phyloP scores from a whole-genome alignment of 352 stramenopile species.

The Elongisporangium undulatum region DNA sequence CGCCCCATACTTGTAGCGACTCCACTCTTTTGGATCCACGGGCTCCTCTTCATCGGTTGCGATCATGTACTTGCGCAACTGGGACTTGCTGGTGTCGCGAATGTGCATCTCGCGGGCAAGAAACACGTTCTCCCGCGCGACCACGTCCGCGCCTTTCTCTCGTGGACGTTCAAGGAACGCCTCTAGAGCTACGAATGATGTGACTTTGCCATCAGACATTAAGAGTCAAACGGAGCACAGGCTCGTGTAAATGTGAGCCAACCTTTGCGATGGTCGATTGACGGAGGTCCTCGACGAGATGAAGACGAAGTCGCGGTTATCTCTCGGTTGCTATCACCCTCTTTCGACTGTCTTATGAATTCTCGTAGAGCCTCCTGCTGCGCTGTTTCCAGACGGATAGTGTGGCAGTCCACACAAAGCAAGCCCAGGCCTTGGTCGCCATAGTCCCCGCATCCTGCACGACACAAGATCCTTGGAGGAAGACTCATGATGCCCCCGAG shows the following conservation, averaged over 20 bases:
- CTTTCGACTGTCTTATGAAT: constrained; percentile 16
- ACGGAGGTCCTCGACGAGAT: constrained; percentile 27
- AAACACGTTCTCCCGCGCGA: constrained; percentile 48
- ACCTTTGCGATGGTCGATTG: constrained; percentile 55
- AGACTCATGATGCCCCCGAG: constrained; percentile 31
- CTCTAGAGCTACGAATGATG: constrained; percentile 24
- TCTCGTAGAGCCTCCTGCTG: constrained; percentile 37
- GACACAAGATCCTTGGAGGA: constrained; percentile 39
- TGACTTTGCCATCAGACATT: not conserved
- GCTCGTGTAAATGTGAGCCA: not conserved
- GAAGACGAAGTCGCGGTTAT: not conserved
- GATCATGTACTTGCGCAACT: constrained; percentile 70
- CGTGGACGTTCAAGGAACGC: constrained; percentile 36
- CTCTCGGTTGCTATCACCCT: not conserved
- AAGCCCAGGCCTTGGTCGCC: constrained; percentile 56
- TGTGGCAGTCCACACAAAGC: constrained; percentile 66
- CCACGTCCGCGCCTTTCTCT: constrained; percentile 29
- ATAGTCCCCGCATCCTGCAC: constrained; percentile 46
- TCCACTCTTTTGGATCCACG: constrained; percentile 63
- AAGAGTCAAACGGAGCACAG: not conserved
- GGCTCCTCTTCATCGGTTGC: constrained; percentile 48
- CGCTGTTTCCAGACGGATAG: constrained; percentile 34
- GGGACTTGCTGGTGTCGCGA: constrained; percentile 47
- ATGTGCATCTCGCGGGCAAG: constrained; percentile 53
- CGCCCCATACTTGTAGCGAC: constrained; percentile 42